phyloP scores from a whole-genome alignment of 140 eudicot species.

The Cichorium intybus region DNA sequence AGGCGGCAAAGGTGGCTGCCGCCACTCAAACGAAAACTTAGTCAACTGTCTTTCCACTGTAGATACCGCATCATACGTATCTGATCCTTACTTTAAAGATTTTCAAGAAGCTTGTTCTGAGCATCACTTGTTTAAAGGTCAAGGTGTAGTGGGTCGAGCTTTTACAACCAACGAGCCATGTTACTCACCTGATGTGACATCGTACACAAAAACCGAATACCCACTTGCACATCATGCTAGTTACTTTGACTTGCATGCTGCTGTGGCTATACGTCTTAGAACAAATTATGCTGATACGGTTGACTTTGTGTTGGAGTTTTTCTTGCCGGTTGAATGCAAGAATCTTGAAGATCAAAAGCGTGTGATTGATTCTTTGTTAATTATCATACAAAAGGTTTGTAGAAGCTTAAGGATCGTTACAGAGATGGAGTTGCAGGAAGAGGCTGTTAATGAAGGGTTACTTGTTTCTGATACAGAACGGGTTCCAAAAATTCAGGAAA shows the following conservation, averaged over 20 bases:
- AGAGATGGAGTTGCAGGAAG: conserved; percentile 64
- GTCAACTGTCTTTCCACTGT: conserved; percentile 67
- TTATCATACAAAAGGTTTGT: conserved; percentile 56
- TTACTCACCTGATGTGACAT: conserved; percentile 64
- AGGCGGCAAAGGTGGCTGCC: conserved; percentile 67
- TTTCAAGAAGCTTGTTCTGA: conserved; percentile 93
- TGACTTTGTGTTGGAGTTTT: conserved; percentile 92
- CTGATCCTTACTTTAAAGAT: conserved; percentile 39
- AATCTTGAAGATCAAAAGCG: conserved; percentile 50
- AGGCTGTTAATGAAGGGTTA: conserved; percentile 26
- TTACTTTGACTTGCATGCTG: conserved; percentile 68
- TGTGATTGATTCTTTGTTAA: conserved; percentile 58
- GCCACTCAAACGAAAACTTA: conserved; percentile 74
- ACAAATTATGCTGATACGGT: conserved; percentile 41
- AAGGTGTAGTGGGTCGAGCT: conserved; percentile 88
- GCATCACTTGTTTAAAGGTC: conserved; percentile 84
- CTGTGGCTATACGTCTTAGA: conserved; percentile 87
- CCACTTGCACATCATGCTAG: conserved; percentile 92
- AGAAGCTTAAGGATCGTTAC: conserved; percentile 61
- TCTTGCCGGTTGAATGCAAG: conserved; percentile 65
- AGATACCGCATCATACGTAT: conserved; percentile 64
- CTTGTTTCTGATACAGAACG: conserved; percentile 32
- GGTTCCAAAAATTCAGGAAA: conserved; percentile 20
- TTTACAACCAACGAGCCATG: conserved; percentile 70
- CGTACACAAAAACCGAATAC: conserved; percentile 67